A percentile compares a stretch with the other conserved stretches of the same genome.
These are phyloP conservation scores for Ceratobasidium sp. DNA, from an alignment of 1,284 basidiomycete species.

Conservation along the genomic window DNA sequence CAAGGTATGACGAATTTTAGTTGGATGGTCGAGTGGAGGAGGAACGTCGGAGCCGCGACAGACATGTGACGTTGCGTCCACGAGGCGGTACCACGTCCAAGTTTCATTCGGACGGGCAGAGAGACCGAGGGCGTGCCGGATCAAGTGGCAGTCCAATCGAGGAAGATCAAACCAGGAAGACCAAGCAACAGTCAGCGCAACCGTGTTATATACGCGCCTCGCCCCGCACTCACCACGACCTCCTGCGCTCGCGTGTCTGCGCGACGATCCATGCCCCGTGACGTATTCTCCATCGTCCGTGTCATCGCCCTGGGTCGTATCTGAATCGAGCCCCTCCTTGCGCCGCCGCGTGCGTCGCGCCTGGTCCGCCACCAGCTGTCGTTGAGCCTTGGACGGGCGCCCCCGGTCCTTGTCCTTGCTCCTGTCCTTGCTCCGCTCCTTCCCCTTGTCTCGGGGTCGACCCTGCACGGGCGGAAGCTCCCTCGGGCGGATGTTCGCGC, in stretches of 20 bases:
- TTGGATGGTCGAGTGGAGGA: background rate
- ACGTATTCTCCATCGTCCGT: constrained; percentile 29
- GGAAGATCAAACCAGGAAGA: constrained; percentile 12
- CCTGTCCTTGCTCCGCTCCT: constrained; percentile 8
- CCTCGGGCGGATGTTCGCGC: constrained; percentile 17
- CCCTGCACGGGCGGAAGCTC: background rate
- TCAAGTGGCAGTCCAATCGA: background rate
- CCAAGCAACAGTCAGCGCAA: constrained; percentile 5
- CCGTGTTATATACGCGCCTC: background rate
- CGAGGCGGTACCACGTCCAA: constrained; percentile 10
- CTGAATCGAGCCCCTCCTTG: constrained; percentile 14
- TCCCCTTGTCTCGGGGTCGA: background rate
- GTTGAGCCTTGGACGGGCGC: background rate
- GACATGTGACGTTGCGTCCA: constrained; percentile 15
- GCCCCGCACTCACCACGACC: constrained; percentile 1
- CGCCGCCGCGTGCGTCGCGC: constrained; percentile 21
- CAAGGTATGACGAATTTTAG: constrained; percentile 13
- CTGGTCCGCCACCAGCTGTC: constrained; percentile 13
- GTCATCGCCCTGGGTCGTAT: constrained; percentile 42
- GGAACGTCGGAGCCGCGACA: background rate
- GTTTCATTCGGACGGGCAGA: constrained; percentile 19
- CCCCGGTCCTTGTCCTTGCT: constrained; percentile 23
- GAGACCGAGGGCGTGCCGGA: background rate
- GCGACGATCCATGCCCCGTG: constrained; percentile 26
- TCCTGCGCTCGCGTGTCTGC: constrained; percentile 16